Percentiles rank a stretch among this genome's conserved stretches.
phyloP scores from a whole-genome alignment of 352 stramenopile genomes.

The Phytopythium helicoides region DNA sequence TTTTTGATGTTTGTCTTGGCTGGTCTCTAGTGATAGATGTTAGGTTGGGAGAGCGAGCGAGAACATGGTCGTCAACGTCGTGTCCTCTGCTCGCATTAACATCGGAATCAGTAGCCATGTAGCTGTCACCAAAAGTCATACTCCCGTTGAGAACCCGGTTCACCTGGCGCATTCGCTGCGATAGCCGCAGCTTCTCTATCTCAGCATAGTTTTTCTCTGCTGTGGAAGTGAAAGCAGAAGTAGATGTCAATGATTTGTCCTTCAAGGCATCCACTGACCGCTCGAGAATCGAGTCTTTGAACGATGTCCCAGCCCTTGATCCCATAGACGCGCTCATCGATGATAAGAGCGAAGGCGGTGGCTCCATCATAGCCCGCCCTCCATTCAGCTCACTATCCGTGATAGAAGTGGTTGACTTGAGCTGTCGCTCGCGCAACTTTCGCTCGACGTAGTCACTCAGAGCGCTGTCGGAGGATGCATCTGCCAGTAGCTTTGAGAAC shows the following conservation, averaged over 20 bases:
- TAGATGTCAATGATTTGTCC: neutral
- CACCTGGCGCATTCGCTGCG: slow-evolving; percentile 64
- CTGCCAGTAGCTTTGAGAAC: slow-evolving; percentile 38
- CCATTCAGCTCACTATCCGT: neutral
- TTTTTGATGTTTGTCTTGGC: too few relatives aligned
- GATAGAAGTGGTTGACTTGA: neutral
- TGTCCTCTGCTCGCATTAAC: too few relatives aligned
- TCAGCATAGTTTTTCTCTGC: slow-evolving; percentile 50
- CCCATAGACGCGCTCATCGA: slow-evolving; percentile 20
- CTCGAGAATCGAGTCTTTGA: slow-evolving; percentile 34
- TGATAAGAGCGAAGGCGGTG: slow-evolving; percentile 33
- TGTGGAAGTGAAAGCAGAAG: slow-evolving; percentile 20
- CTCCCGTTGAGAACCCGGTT: slow-evolving; percentile 68
- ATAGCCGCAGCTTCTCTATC: slow-evolving; percentile 61
- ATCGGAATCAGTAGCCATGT: slow-evolving; percentile 22
- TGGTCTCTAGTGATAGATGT: neutral
- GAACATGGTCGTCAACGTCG: neutral
- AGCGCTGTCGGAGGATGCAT: slow-evolving; percentile 53
- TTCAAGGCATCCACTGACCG: neutral
- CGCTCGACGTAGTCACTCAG: slow-evolving; percentile 66
- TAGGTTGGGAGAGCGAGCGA: neutral
- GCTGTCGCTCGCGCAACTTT: slow-evolving; percentile 46
- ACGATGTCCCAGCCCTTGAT: slow-evolving; percentile 10
- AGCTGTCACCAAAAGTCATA: slow-evolving; percentile 51
- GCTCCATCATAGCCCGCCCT: slow-evolving; percentile 23